Evolutionary conservation across 768 basidiomycete genomes (phyloP), one percentile per base, ranked within the genome.

Genomic region (Lactifluus piperatus): DNA sequence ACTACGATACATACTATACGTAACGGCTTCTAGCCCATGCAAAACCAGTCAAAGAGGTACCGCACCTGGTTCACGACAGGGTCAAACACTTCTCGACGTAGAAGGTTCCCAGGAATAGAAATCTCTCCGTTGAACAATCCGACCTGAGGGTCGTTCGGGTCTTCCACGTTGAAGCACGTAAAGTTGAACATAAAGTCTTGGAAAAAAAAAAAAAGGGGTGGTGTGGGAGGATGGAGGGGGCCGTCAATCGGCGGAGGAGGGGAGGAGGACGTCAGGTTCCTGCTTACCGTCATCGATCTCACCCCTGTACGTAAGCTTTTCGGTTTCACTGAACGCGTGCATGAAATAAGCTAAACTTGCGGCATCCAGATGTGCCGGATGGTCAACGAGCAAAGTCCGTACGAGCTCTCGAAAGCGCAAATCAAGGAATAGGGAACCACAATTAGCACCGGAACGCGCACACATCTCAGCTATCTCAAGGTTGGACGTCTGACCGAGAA

Each of bases 391-490:
- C 56, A 92, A 80, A 24, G 78, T 86, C 70, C 80, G 80, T 53
- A 94, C 84, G 18, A 94, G 80, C 63, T 89, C 88, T 20, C 85
- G 79, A 74, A 94, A 94, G 61, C 90, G 81, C 47, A 94, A 74
- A 73, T 94, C 92, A 55, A 94, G 81, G 74, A 93, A 93, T 50
- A 94, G 75, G 62, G 86, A 88, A 14, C 91, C 92, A 66, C 89
- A 91, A 67, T 88, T 93, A 7, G 88, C 86, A 2, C 92, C 91
- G 48, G 88, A 90, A 54, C 91, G 79, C 14, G 90, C 90, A 62
- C 87, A 88, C 74, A 94, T 86, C 73, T 94, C 92, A 46, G 91
- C 91, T 60, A 94, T 92, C 71, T 94, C 91, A n/a, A 94, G 79
- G 67, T 83, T 81, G 11, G 83, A 75, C 70, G 89, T 77, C 63